Evolutionary conservation across 768 basidiomycete species (phyloP), one percentile per base, ranked within the genome.

Genomic region (Mycena maculata): DNA sequence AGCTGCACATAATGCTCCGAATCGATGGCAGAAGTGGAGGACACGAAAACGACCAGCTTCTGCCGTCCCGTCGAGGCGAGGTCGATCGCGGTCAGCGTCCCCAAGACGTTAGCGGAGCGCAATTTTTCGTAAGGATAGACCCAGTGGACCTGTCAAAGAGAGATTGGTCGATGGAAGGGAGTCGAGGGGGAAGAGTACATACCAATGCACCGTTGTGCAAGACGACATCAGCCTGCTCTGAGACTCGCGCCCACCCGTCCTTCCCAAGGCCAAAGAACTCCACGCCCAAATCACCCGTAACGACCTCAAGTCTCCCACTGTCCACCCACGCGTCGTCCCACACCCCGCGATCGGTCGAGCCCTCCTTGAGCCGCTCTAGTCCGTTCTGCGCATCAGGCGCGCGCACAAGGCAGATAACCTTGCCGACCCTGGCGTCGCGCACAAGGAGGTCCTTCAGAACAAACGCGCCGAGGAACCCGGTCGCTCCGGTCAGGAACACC

Each of bases 201-300:
- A 96, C 97, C 78, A 98, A 79, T n/a, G 98, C 98, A 38, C 98
- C 98, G 70, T 99, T 99, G 76, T 99, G 98, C 49, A 99, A 73
- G 36, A 99, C 83, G 0, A 88, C 90, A 74, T 99, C 96, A 0
- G 90, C 88, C 74, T 95, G 92, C 22, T 79, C 74, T 2, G 90
- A 84, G 15, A 98, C 72, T 16, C 85, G 80, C 20, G 81, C 75
- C 97, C 97, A 99, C 0, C 79, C 80, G 1, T 79, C 80, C 16
- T 85, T 76, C 28, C 82, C 82, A 59, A 98, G 79, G 2, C 96
- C 98, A 70, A 98, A 95, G 23, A 80, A 78, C 23, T 89, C 88
- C 64, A 87, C 80, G 31, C 90, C 88, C 48, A 99, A 83, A 77
- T 99, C 97, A 50, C 98, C 98, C 12, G 85, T 81, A 20, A 97